Percentiles rank a stretch among this genome's conserved stretches.
These are phyloP conservation scores for Penicillium goetzii DNA, from an alignment of 495 filamentous ascomycete species.

Conservation along the genomic window DNA sequence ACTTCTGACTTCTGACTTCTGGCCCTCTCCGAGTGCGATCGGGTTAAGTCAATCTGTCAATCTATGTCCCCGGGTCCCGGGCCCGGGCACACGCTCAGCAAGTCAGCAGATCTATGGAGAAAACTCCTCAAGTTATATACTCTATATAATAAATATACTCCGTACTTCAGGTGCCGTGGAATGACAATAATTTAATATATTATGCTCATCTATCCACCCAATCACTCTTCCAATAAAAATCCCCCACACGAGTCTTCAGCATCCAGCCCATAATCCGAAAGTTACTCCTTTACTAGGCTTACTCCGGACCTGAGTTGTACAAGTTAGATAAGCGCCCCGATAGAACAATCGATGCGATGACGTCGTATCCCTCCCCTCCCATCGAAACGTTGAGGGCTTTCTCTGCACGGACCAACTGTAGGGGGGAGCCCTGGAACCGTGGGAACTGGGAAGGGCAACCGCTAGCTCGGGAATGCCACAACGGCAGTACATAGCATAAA, in stretches of 20 bases:
- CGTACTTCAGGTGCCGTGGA: too few relatives aligned
- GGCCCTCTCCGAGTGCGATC: not conserved
- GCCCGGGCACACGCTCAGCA: too few relatives aligned
- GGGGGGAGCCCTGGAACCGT: not conserved
- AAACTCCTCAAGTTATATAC: not conserved
- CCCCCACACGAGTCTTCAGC: not conserved
- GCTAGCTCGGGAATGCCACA: not conserved
- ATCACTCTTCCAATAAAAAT: not conserved
- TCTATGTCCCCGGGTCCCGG: too few relatives aligned
- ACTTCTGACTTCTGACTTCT: not conserved
- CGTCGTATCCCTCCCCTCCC: not conserved
- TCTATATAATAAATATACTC: too few relatives aligned
- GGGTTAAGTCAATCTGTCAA: not conserved
- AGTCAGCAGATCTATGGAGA: too few relatives aligned
- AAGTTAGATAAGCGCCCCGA: not conserved
- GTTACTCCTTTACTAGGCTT: not conserved
- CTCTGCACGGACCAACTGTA: not conserved
- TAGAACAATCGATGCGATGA: not conserved
- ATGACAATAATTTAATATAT: not conserved
- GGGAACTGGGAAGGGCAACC: not conserved
- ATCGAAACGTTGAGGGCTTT: constrained; percentile 4
- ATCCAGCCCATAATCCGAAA: not conserved
- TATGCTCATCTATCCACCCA: not conserved
- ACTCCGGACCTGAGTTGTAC: not conserved
- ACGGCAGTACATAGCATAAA: too few relatives aligned